A percentile compares a stretch with the other conserved stretches of the same genome.
phyloP scores from a whole-genome alignment of 805 yeast genomes.

The Candida odintsovae region DNA sequence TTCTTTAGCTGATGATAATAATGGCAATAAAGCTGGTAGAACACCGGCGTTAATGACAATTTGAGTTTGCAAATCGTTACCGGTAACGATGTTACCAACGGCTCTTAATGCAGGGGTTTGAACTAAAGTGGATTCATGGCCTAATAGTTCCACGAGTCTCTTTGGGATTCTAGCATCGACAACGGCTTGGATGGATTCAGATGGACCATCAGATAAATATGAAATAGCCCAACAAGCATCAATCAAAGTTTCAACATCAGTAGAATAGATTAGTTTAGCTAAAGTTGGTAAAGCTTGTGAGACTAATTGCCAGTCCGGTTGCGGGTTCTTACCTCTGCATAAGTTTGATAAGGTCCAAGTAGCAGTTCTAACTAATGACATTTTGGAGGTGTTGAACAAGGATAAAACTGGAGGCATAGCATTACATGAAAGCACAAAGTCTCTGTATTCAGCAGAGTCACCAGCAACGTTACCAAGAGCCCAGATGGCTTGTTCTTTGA shows the following conservation, averaged over 20 bases:
- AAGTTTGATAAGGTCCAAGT: constrained; percentile 97
- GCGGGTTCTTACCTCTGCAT: constrained; percentile 95
- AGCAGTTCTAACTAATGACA: constrained; percentile 91
- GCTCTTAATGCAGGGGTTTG: constrained; percentile 98
- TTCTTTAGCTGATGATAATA: constrained; percentile 82
- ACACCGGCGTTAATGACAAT: constrained; percentile 91
- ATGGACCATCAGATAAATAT: constrained; percentile 87
- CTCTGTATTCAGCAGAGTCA: constrained; percentile 87
- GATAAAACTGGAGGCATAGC: constrained; percentile 87
- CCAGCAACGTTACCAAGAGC: constrained; percentile 99
- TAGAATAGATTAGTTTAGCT: constrained; percentile 83
- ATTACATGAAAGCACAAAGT: constrained; percentile 74
- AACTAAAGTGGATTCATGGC: constrained; percentile 76
- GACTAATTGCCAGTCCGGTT: constrained; percentile 90
- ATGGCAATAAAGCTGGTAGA: constrained; percentile 73
- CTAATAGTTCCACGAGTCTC: constrained; percentile 84
- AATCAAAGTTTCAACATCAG: constrained; percentile 87
- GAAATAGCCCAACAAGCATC: constrained; percentile 99
- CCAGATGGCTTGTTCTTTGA: constrained; percentile 98
- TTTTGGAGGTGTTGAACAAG: constrained; percentile 73
- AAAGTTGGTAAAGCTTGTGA: constrained; percentile 85
- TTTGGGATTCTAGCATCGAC: constrained; percentile 94
- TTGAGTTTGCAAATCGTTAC: constrained; percentile 94
- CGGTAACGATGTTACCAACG: constrained; percentile 96
- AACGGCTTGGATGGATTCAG: constrained; percentile 93